phyloP scores from a whole-genome alignment of 2,329 filamentous ascomycete genomes.

The Epichloe bromicola region DNA sequence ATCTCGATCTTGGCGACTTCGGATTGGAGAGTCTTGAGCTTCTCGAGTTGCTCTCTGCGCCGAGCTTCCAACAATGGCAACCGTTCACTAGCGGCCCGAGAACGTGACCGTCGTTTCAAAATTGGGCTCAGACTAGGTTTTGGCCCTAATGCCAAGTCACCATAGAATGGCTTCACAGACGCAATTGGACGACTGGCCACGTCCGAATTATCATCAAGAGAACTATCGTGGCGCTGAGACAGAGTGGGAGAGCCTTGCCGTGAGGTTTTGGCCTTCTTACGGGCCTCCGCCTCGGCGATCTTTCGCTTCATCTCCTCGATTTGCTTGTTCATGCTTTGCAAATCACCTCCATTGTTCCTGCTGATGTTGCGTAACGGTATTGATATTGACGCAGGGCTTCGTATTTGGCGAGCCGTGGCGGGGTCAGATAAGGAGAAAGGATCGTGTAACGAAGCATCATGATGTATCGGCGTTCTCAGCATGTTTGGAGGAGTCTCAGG shows the following conservation, averaged over 20 bases:
- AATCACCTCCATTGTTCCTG: slow-evolving; percentile 24
- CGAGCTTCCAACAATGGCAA: slow-evolving; percentile 23
- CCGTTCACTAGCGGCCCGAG: slow-evolving; percentile 23
- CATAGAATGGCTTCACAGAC: neutral
- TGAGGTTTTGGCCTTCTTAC: slow-evolving; percentile 30
- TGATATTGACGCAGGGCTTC: slow-evolving; percentile 25
- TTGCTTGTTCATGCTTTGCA: slow-evolving; percentile 39
- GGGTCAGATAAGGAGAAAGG: slow-evolving; percentile 32
- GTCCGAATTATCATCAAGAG: slow-evolving; percentile 15
- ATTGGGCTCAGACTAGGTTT: neutral
- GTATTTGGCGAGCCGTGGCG: slow-evolving; percentile 23
- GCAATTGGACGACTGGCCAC: neutral
- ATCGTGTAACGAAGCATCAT: slow-evolving; percentile 27
- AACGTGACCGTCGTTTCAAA: slow-evolving; percentile 14
- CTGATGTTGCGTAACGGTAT: slow-evolving; percentile 25
- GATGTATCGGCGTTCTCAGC: slow-evolving; percentile 19
- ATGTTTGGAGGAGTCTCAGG: slow-evolving; percentile 23
- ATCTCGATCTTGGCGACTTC: slow-evolving; percentile 35
- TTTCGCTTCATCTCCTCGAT: slow-evolving; percentile 48
- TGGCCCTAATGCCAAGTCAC: neutral
- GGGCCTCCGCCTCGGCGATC: slow-evolving; percentile 46
- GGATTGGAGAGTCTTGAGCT: slow-evolving; percentile 31
- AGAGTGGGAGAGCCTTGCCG: slow-evolving; percentile 18
- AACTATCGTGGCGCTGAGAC: slow-evolving; percentile 13
- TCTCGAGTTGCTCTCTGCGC: slow-evolving; percentile 28